These are phyloP conservation scores for Pulveroboletus sp. DNA, from an alignment of 768 basidiomycete species.

Conservation along the genomic window DNA sequence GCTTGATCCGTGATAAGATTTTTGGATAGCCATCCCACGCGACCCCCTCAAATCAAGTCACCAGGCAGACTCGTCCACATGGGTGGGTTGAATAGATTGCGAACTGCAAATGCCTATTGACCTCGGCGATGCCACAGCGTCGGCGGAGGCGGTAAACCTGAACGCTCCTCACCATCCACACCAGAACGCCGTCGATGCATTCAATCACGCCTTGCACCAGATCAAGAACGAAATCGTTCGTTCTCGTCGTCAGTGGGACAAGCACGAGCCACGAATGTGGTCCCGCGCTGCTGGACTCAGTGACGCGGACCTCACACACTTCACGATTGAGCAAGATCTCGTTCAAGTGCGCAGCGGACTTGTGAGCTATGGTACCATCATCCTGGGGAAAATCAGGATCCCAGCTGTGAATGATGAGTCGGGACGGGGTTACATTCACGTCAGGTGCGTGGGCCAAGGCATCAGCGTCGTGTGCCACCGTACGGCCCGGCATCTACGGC, in stretches of 20 bases:
- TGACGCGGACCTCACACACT: constrained; percentile 48
- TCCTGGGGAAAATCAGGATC: constrained; percentile 72
- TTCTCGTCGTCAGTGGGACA: constrained; percentile 67
- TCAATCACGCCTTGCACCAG: constrained; percentile 44
- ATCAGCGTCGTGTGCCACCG: too few relatives aligned
- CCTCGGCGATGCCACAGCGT: constrained; percentile 38
- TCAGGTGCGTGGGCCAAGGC: constrained; percentile 45
- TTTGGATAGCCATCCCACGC: neutral
- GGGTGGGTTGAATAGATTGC: constrained; percentile 20
- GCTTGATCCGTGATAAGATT: constrained; percentile 19
- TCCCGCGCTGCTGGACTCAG: constrained; percentile 47
- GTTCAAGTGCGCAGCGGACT: constrained; percentile 47
- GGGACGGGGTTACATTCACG: constrained; percentile 65
- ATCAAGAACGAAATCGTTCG: constrained; percentile 66
- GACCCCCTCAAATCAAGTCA: neutral
- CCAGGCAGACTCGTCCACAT: constrained; percentile 12
- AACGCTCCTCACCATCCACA: constrained; percentile 59
- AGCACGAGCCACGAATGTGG: constrained; percentile 61
- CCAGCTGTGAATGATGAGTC: constrained; percentile 57
- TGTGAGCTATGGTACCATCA: constrained; percentile 65
- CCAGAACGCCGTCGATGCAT: constrained; percentile 59
- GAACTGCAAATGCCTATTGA: constrained; percentile 5
- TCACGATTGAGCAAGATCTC: constrained; percentile 44
- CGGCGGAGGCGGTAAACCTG: constrained; percentile 50
- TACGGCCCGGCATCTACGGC: constrained; percentile 8